phyloP scores from a whole-genome alignment of 2,329 filamentous ascomycete species.

The Diaporthe sp. region DNA sequence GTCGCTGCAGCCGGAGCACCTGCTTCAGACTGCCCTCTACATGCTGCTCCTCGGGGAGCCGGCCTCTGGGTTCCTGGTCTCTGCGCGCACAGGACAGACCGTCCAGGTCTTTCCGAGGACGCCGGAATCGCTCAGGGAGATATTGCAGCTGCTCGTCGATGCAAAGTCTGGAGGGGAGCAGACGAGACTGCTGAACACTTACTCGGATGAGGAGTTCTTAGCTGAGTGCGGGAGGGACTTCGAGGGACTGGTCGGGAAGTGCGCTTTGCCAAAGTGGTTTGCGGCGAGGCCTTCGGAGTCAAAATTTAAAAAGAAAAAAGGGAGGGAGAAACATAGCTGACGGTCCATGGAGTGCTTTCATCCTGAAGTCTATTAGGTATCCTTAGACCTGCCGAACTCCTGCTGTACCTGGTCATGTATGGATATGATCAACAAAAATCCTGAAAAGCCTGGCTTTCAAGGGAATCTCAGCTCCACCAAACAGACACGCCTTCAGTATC shows the following conservation, averaged over 20 bases:
- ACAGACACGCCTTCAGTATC: neutral
- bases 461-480: neutral
- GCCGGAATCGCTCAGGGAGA: slow-evolving; percentile 20
- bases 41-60: slow-evolving; percentile 35
- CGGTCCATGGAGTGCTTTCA: neutral
- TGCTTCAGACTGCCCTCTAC: slow-evolving; percentile 37
- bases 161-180: slow-evolving; percentile 39
- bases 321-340: neutral
- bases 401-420: neutral
- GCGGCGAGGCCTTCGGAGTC: slow-evolving; percentile 36
- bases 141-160: slow-evolving; percentile 38
- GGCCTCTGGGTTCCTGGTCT: slow-evolving; percentile 30
- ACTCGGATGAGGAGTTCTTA: slow-evolving; percentile 39
- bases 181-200: slow-evolving; percentile 38
- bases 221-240: slow-evolving; percentile 32
- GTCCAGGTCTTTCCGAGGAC: slow-evolving; percentile 35
- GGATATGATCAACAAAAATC: neutral
- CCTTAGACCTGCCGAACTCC: neutral
- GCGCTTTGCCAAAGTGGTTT: slow-evolving; percentile 35
- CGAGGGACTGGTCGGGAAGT: slow-evolving; percentile 23
- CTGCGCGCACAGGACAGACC: slow-evolving; percentile 37
- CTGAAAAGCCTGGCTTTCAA: neutral
- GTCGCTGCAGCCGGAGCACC: slow-evolving; percentile 36
- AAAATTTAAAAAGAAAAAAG: slow-evolving; percentile 4
- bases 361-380: neutral